Conservation (phyloP, 73 alveolate species). For the Vitrella brassicaformis region DNA sequence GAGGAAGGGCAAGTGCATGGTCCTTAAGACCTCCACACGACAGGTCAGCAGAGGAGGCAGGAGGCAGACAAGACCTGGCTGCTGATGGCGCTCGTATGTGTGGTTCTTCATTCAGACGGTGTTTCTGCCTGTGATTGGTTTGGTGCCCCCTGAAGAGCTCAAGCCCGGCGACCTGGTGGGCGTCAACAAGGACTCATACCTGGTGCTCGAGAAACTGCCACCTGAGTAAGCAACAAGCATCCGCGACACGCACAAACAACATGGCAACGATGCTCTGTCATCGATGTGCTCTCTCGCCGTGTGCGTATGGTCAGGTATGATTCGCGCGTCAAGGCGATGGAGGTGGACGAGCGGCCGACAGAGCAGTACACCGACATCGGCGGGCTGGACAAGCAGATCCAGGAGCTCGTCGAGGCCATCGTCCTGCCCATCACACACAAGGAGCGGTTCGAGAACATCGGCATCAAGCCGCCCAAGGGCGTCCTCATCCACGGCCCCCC, state of each 20-base stretch:
- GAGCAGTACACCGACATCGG: constrained; percentile 99
- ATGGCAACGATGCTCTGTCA: no score
- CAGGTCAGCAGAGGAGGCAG: constrained; percentile 42
- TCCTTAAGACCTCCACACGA: constrained; percentile 34
- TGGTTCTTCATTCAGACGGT: constrained; percentile 53
- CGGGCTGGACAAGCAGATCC: constrained; percentile 96
- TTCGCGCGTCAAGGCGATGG: constrained; percentile 86
- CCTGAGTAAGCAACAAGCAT: constrained; percentile 46
- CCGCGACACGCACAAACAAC: no score
- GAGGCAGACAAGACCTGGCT: constrained; percentile 16
- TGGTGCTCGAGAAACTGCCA: constrained; percentile 94
- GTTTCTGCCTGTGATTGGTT: constrained; percentile 95
- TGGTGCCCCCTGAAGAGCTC: constrained; percentile 90
- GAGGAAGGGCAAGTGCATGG: constrained; percentile 46
- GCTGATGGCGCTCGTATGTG: not conserved
- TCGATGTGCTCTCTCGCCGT: no score
- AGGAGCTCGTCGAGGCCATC: constrained; percentile 95
- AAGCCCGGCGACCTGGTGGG: constrained; percentile 96
- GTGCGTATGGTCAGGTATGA: constrained; percentile 53
- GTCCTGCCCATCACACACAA: constrained; percentile 98
- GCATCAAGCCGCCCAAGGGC: constrained; percentile 98
- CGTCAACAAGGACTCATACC: constrained; percentile 94
- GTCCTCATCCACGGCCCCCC: constrained; percentile 99
- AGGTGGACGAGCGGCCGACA: constrained; percentile 95
- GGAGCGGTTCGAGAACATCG: constrained; percentile 95